phyloP scores from a whole-genome alignment of 2,329 filamentous ascomycete species.

The Alternaria angustiovoidea region DNA sequence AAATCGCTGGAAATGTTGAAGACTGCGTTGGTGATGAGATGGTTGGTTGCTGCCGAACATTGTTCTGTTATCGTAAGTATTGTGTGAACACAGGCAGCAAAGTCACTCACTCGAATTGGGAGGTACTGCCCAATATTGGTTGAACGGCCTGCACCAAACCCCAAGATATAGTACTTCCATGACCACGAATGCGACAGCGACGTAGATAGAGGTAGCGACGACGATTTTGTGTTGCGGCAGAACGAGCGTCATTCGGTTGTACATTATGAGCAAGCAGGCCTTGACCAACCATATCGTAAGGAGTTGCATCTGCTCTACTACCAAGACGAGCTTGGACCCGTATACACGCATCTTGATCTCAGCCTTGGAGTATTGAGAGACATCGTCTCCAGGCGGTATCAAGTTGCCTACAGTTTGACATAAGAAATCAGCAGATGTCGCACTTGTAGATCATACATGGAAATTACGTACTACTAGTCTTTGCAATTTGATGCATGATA shows the following conservation, averaged over 20 bases:
- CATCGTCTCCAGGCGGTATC: slow-evolving; percentile 44
- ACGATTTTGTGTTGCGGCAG: slow-evolving; percentile 47
- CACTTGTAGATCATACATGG: not conserved
- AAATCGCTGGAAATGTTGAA: slow-evolving; percentile 58
- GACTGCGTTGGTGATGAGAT: slow-evolving; percentile 51
- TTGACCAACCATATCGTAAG: slow-evolving; percentile 63
- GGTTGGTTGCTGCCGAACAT: slow-evolving; percentile 54
- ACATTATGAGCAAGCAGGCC: slow-evolving; percentile 63
- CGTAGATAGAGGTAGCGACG: slow-evolving; percentile 56
- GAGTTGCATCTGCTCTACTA: slow-evolving; percentile 63
- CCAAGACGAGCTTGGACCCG: slow-evolving; percentile 65
- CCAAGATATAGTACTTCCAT: slow-evolving; percentile 61
- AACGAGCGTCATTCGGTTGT: slow-evolving; percentile 57
- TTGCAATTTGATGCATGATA: slow-evolving; percentile 43
- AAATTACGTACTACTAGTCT: slow-evolving; percentile 32
- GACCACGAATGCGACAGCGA: slow-evolving; percentile 55
- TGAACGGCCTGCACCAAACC: slow-evolving; percentile 64
- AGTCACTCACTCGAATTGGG: slow-evolving; percentile 36
- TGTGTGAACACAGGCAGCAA: not conserved
- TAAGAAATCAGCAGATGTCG: not conserved
- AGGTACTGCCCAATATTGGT: slow-evolving; percentile 63
- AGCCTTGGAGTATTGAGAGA: slow-evolving; percentile 42
- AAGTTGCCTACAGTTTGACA: slow-evolving; percentile 34
- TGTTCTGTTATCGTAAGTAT: slow-evolving; percentile 40
- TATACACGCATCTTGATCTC: slow-evolving; percentile 55